Percentiles rank a stretch among this genome's conserved stretches.
These are phyloP conservation scores for Articulospora tetracladia DNA, from an alignment of 495 filamentous ascomycete species.

Conservation along the genomic window DNA sequence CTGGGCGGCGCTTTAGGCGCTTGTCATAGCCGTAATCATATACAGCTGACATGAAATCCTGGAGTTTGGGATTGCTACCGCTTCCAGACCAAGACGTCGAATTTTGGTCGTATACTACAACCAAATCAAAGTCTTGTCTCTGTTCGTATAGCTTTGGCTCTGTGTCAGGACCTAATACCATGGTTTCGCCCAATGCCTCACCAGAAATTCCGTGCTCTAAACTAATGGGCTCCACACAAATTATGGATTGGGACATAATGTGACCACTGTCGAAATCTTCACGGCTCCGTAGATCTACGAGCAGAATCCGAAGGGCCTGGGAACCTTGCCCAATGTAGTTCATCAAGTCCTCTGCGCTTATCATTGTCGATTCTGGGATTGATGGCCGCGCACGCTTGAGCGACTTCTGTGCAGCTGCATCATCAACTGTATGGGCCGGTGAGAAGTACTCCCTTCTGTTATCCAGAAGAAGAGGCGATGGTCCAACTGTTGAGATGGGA, in stretches of 20 bases:
- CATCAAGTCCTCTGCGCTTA: conserved; percentile 62
- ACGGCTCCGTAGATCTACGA: conserved; percentile 84
- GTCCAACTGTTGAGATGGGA: conserved; percentile 29
- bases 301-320: conserved; percentile 54
- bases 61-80: conserved; percentile 53
- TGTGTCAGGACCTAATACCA: conserved; percentile 70
- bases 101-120: conserved; percentile 85
- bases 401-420: conserved; percentile 20
- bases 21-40: conserved; percentile 75
- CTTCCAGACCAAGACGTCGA: conserved; percentile 42
- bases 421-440: conserved; percentile 27
- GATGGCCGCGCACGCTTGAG: conserved; percentile 14
- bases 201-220: conserved; percentile 76
- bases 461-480: conserved; percentile 14
- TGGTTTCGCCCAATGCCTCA: conserved; percentile 74
- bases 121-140: conserved; percentile 75
- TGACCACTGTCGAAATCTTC: conserved; percentile 85
- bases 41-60: conserved; percentile 72
- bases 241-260: conserved; percentile 72
- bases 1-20: conserved; percentile 62
- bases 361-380: conserved; percentile 57
- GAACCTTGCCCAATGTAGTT: conserved; percentile 49
- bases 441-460: conserved; percentile 28
- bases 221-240: conserved; percentile 87
- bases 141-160: conserved; percentile 73